These are phyloP conservation scores for Ustilago bromivora DNA, from an alignment of 1,284 basidiomycete species.

Conservation along the genomic window DNA sequence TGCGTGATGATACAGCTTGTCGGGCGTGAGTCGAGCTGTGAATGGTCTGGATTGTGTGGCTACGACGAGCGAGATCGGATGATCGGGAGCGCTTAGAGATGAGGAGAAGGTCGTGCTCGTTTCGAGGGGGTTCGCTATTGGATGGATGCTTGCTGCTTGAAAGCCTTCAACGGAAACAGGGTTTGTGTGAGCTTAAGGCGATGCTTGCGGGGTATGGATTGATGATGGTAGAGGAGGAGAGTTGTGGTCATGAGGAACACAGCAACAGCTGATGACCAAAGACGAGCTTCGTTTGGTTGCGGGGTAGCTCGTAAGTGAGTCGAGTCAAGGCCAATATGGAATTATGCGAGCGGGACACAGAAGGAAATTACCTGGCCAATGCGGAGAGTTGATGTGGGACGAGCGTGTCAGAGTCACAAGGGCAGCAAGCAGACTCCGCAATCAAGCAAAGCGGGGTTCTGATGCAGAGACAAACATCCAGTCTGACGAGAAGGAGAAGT, in stretches of 20 bases:
- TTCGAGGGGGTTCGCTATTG: neutral
- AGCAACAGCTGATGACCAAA: neutral
- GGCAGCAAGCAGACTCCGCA: slow-evolving; percentile 8
- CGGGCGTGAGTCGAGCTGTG: neutral
- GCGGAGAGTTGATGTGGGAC: neutral
- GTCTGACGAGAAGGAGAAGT: slow-evolving; percentile 2
- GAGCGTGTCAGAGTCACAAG: slow-evolving; percentile 43
- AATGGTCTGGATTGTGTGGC: neutral
- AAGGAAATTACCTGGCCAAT: slow-evolving; percentile 19
- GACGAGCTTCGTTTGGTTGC: slow-evolving; percentile 3
- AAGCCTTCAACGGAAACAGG: neutral
- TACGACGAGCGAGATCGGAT: neutral
- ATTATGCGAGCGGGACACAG: slow-evolving; percentile 13
- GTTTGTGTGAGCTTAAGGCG: neutral
- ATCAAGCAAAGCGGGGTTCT: slow-evolving; percentile 8
- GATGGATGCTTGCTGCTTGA: slow-evolving; percentile 1
- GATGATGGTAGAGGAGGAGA: slow-evolving; percentile 5
- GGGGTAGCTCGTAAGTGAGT: slow-evolving; percentile 33
- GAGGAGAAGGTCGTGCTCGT: neutral
- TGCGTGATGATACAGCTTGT: neutral
- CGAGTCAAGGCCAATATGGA: neutral
- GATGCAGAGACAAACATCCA: slow-evolving; percentile 1
- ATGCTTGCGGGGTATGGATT: slow-evolving; percentile 1
- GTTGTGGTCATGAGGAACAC: neutral
- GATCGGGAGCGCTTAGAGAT: neutral